Base-by-base conservation (phyloP, 176 grass and related monocot genomes). In the Bromus sterilis region DNA sequence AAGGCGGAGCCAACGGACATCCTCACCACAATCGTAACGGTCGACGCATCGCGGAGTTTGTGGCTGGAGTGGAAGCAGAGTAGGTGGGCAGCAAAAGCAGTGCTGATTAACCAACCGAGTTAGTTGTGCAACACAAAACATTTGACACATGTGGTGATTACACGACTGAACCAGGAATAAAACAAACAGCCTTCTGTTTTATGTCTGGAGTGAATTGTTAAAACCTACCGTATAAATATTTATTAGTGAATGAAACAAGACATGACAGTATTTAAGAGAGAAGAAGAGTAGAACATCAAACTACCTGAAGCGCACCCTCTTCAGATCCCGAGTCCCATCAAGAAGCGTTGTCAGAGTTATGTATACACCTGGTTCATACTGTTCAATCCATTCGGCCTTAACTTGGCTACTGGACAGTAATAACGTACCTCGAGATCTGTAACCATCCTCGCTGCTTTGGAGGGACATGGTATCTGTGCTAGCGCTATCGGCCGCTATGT, bases 291-390 rank as follows among this genome's bases (percentile, higher is more conserved):
- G 26, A 21, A 71, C 55, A 11, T 39, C 53, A 70, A 49, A 70
- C 78, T 93, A 97, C 94, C 94, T 97, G 91, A 97, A 97, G 73
- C 94, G 94, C 9, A 97, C 94, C 6, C 94, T 78, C 83, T 93
- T 97, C 80, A 97, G 78, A 87, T 97, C 94, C 70, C 94, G 72
- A 42, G 94, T 93, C 20, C 94, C 94, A 80, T 97, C 94, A 30
- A 42, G 70, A 83, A 97, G 87, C 25, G 94, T 90, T 44, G 89
- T 82, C 35, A 97, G 91, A 56, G 94, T 97, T 58, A 97, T 97
- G 67, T 97, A 97, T 78, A 97, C 91, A 68, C 94, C 94, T 74
- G 86, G 83, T 76, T 97, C 94, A 87, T 97, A 97, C 75, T 93
- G 91, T 74, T 97, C 94, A 77, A 97, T 97, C 94, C 94, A 97